Conservation (phyloP, 2,329 filamentous ascomycete genomes). For the Seiridium unicorne region DNA sequence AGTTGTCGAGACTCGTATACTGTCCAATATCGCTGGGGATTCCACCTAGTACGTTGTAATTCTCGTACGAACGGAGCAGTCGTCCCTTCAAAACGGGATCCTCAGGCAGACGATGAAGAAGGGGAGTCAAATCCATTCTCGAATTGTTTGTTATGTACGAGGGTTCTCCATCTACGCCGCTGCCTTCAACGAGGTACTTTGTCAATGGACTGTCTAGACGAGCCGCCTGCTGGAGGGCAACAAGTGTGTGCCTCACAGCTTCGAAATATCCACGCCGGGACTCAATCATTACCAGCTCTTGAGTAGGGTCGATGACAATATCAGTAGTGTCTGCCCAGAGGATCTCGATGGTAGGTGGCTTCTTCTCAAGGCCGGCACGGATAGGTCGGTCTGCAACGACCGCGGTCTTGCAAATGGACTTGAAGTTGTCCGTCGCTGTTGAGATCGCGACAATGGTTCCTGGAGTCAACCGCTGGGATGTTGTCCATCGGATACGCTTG, state of each 20-base stretch:
- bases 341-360: slow-evolving; percentile 72
- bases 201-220: slow-evolving; percentile 52
- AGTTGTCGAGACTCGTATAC: slow-evolving; percentile 58
- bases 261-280: slow-evolving; percentile 74
- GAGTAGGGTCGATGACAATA: slow-evolving; percentile 63
- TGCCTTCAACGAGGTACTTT: slow-evolving; percentile 56
- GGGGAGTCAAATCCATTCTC: slow-evolving; percentile 29
- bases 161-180: slow-evolving; percentile 30
- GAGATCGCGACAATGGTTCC: slow-evolving; percentile 55
- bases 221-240: slow-evolving; percentile 64
- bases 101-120: slow-evolving; percentile 26
- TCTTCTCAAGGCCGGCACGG: slow-evolving; percentile 56
- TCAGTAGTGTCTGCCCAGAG: slow-evolving; percentile 64
- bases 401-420: slow-evolving; percentile 65
- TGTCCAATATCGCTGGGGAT: slow-evolving; percentile 21
- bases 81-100: background rate
- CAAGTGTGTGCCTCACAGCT: slow-evolving; percentile 68
- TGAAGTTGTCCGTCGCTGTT: slow-evolving; percentile 58
- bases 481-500: slow-evolving; percentile 65
- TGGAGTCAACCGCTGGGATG: slow-evolving; percentile 49
- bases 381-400: slow-evolving; percentile 70
- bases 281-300: slow-evolving; percentile 78
- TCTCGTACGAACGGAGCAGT: slow-evolving; percentile 13
- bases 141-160: slow-evolving; percentile 29
- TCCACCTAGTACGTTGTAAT: slow-evolving; percentile 20